Evolutionary conservation across 139 green algal genomes (phyloP).

Genomic region (Ettlia oleoabundans): DNA sequence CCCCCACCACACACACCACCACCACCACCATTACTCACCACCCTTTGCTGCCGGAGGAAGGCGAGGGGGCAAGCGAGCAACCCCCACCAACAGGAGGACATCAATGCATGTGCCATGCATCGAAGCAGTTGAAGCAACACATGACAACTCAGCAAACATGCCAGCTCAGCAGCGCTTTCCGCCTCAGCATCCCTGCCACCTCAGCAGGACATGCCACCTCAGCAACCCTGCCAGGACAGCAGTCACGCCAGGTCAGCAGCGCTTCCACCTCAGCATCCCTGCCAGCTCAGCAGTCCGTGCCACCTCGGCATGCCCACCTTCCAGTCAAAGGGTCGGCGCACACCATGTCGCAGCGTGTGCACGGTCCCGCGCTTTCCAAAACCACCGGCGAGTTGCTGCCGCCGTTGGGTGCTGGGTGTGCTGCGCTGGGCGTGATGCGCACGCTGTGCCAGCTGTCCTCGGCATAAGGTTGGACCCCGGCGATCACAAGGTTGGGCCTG

Average conservation of each 20-base stretch:
- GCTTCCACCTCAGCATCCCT: background rate
- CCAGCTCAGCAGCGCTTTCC: background rate
- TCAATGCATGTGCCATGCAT: no score
- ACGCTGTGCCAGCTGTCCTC: slow-evolving; percentile 70
- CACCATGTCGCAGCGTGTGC: slow-evolving; percentile 62
- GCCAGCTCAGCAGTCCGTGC: background rate
- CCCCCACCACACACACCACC: no score
- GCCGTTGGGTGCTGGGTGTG: no score
- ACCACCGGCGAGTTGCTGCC: background rate
- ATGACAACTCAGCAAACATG: background rate
- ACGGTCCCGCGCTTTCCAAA: slow-evolving; percentile 46
- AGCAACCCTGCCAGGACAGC: no score
- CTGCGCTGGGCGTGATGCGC: background rate
- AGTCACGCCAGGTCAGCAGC: background rate
- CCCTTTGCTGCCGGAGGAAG: no score
- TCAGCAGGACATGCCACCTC: background rate
- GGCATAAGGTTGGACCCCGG: slow-evolving; percentile 48
- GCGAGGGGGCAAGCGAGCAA: no score
- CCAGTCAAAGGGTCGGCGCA: slow-evolving; percentile 49
- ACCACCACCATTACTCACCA: no score
- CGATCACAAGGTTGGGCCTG: slow-evolving; percentile 80
- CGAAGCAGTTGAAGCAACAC: background rate
- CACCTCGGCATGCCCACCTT: background rate
- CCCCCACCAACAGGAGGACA: no score
- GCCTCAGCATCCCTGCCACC: no score